Base-by-base conservation (phyloP, 306 rosid species). In the Cucurbita ficifolia region DNA sequence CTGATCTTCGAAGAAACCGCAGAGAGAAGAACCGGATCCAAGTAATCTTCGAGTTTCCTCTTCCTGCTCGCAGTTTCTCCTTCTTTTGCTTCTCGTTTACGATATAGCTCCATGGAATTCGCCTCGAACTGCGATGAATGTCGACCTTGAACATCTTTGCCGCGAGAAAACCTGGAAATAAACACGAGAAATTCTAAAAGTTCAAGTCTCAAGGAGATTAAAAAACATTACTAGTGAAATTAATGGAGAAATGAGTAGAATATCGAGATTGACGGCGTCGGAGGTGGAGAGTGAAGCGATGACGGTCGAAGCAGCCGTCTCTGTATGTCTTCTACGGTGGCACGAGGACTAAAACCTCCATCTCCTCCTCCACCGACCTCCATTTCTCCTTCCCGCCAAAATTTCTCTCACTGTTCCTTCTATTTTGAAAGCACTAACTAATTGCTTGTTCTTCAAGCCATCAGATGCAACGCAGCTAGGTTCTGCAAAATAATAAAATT, bases 301-400 rank as follows among this genome's bases (percentile, higher is more conserved):
- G 79, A 21, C 36, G 76, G 76, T 54, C 79, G 75, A 22, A 79
- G 33, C 10, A 84, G 87, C 57, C 82, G 74, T 52, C 75, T 76
- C 57, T 73, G 72, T 29, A 81, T 76, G 36, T 81, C 82, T 48
- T 81, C 70, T 17, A 76, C 62, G 55, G 77, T 84, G 72, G 87
- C 81, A 6, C 77, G 62, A 4, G 76, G 73, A 49, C 77, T 73
- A 1, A 63, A 72, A 17, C 38, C 55, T 46, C 74, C 52, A 10
- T 10, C 75, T 49, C 56, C 55, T 69, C 24, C 78, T 79, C 38
- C 79, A 33, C 56, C 29, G 43, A 43, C 21, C 75, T 38, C 59
- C 75, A 76, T 72, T 49, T 67, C 13, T 63, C 76, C 64, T 14
- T 73, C 73, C 73, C 72, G 72, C 72, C 72, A 40, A 63, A 63